These are phyloP conservation scores for Pyricularia sp. DNA, from an alignment of 2,329 filamentous ascomycete species.

Conservation along the genomic window DNA sequence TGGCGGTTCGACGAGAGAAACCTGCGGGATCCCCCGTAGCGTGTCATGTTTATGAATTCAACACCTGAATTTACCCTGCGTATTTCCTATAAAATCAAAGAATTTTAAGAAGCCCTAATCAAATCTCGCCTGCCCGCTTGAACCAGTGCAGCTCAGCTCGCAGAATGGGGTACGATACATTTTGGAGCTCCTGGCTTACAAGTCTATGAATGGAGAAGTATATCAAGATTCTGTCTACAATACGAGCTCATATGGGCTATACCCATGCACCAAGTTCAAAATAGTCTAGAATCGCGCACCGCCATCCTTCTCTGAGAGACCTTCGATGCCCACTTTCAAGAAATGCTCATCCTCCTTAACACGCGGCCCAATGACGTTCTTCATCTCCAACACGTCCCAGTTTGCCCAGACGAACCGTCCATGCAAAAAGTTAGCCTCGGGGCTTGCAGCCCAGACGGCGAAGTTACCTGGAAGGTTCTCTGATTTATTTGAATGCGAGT, in stretches of 20 bases:
- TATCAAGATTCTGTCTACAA: neutral
- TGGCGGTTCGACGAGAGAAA: too few relatives aligned
- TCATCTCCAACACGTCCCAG: slow-evolving; percentile 33
- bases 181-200: neutral
- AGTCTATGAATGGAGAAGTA: neutral
- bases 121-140: neutral
- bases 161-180: neutral
- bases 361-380: slow-evolving; percentile 7
- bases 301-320: neutral
- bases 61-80: too few relatives aligned
- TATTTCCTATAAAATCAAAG: neutral
- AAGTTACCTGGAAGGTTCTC: slow-evolving; percentile 18
- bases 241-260: neutral
- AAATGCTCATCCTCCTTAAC: slow-evolving; percentile 11
- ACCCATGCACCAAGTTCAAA: neutral
- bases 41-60: too few relatives aligned
- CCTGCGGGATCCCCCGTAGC: too few relatives aligned
- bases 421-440: slow-evolving; percentile 28
- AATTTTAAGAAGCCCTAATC: neutral
- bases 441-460: slow-evolving; percentile 26
- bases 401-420: slow-evolving; percentile 27
- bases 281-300: neutral
- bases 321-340: slow-evolving; percentile 9
- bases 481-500: neutral
- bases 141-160: neutral